These are phyloP conservation scores for Athelia psychrophila DNA, from an alignment of 1,284 basidiomycete genomes.

Conservation along the genomic window DNA sequence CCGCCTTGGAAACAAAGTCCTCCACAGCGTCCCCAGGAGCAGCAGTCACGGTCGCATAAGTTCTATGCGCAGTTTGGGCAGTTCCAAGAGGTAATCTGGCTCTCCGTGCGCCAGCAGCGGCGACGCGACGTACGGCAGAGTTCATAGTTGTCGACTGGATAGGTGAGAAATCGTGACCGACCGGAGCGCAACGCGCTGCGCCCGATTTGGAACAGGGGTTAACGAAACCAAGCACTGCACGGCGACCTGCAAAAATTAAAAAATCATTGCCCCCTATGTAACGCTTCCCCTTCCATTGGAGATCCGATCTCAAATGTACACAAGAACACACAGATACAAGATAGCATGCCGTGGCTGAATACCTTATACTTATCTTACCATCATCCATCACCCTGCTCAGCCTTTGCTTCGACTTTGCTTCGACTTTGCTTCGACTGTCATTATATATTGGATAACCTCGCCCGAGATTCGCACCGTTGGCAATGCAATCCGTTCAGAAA, in stretches of 20 bases:
- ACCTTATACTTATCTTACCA: too few species aligned
- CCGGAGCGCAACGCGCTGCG: slow-evolving; percentile 6
- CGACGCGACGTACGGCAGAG: slow-evolving; percentile 27
- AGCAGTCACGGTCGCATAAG: slow-evolving; percentile 5
- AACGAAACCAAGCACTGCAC: not conserved
- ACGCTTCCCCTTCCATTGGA: slow-evolving; percentile 17
- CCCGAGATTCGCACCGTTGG: too few species aligned
- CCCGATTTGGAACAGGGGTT: slow-evolving; percentile 11
- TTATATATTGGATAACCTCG: too few species aligned
- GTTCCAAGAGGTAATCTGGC: slow-evolving; percentile 23
- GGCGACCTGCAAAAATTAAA: not conserved
- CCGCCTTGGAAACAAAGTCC: not conserved
- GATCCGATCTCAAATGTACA: slow-evolving; percentile 40
- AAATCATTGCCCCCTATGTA: not conserved
- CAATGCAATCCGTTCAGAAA: too few species aligned
- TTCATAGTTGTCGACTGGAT: slow-evolving; percentile 10
- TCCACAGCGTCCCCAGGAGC: not conserved
- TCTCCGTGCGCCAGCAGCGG: slow-evolving; percentile 20
- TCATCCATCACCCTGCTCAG: too few species aligned
- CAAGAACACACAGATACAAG: too few species aligned
- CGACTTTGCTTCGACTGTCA: too few species aligned
- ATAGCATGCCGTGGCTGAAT: too few species aligned
- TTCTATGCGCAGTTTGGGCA: slow-evolving; percentile 18
- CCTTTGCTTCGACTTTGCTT: too few species aligned
- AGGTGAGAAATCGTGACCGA: slow-evolving; percentile 4